Base-by-base conservation (phyloP, 1,284 basidiomycete species). In the Ustilago cynodontis region DNA sequence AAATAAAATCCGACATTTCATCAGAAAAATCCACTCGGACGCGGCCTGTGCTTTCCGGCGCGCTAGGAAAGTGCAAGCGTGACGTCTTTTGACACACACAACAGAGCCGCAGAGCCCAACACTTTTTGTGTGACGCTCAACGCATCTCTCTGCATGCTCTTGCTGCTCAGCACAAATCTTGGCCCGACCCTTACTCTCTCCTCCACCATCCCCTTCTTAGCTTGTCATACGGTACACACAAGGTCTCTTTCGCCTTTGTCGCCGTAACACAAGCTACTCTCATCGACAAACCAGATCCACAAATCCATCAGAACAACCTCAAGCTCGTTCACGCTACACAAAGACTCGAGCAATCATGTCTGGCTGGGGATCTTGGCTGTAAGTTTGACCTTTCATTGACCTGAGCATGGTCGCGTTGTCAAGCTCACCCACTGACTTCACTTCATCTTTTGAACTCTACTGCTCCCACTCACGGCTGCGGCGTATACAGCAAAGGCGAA, bases 311-410 rank as follows among this genome's bases (percentile, higher is more conserved):
- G 24, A 37, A 59, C 50, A n/a, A 22, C 2, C 22, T 29, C 56
- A 11, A 33, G 28, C n/a, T 6, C 3, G 6, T 55, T 26, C 3
- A 41, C 43, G 20, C 31, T 14, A 29, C 41, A 47, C 37, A 56
- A 26, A 43, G 41, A 20, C 41, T 43, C 20, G 13, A n/a, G 26
- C 37, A 58, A 74, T 22, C 49, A 84, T 83, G 81, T 83, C 82
- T 26, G 80, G 82, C 55, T 85, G 83, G 83, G 82, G 83, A 11
- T 82, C 79, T 26, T 85, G 82, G 82, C 74, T 85, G 80, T 83
- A 67, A 70, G 82, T 79, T 13, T n/a, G 16, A 26, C 43, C 47
- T 24, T 26, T 24, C 28, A 43, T 56, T 9, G 24, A 20, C 18
- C 5, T 16, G 26, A 43, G 11, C 43, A 20, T 11, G 5, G 26